phyloP scores from a whole-genome alignment of 2,329 filamentous ascomycete species.

The Fusarium tupiense region DNA sequence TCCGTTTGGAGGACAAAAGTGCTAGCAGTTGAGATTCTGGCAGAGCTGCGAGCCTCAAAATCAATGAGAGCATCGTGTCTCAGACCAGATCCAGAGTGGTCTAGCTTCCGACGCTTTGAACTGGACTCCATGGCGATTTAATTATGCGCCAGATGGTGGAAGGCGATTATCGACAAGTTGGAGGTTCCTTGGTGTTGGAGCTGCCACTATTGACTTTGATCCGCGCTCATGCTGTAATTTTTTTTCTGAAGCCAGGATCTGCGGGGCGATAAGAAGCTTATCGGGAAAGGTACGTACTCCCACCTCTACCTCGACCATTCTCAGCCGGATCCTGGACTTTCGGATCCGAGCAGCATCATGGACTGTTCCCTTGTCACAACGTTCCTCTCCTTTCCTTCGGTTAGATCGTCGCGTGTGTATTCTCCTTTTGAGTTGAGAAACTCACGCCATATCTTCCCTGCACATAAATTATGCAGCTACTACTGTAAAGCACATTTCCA shows the following conservation, averaged over 20 bases:
- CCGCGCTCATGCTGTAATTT: constrained; percentile 27
- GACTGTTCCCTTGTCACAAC: background rate
- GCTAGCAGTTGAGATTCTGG: constrained; percentile 58
- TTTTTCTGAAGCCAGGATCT: constrained; percentile 36
- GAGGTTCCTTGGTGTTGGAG: constrained; percentile 30
- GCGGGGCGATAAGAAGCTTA: constrained; percentile 45
- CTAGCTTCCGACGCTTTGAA: constrained; percentile 61
- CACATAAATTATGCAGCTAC: constrained; percentile 30
- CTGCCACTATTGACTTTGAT: constrained; percentile 23
- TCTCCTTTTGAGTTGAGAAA: constrained; percentile 4
- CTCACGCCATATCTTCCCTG: constrained; percentile 24
- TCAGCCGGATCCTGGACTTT: background rate
- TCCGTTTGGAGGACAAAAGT: constrained; percentile 69
- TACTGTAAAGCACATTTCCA: constrained; percentile 4
- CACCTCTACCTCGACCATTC: background rate
- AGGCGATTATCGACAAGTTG: constrained; percentile 17
- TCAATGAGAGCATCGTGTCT: constrained; percentile 51
- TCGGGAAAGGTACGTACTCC: constrained; percentile 37
- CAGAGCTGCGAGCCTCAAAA: constrained; percentile 53
- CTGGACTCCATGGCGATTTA: constrained; percentile 55
- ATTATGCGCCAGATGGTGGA: constrained; percentile 10
- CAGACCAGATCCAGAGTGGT: constrained; percentile 50
- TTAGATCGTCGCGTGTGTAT: background rate
- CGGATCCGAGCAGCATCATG: constrained; percentile 9
- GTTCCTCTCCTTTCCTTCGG: constrained; percentile 3